Evolutionary conservation across 176 grass and related monocot species (phyloP).

Genomic region (Hsuehochloa calcarea): DNA sequence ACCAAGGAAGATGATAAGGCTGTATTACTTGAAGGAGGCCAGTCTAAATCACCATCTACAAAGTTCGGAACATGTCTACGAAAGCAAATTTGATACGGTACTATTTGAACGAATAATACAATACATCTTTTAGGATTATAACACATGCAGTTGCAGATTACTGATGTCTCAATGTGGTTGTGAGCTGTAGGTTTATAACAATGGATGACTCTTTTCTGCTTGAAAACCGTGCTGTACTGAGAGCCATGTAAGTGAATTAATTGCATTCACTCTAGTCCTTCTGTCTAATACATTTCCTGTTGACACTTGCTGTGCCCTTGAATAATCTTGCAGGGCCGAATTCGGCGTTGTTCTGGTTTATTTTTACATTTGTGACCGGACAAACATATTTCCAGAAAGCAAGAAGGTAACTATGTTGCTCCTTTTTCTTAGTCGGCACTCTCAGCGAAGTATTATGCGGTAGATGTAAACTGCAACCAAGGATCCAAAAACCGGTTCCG

Average conservation of each 20-base stretch:
- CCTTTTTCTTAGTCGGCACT: not conserved
- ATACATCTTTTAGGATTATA: constrained; percentile 3
- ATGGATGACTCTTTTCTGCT: constrained; percentile 81
- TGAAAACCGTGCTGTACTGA: constrained; percentile 69
- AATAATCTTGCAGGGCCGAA: constrained; percentile 64
- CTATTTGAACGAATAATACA: constrained; percentile 12
- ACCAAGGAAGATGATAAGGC: constrained; percentile 49
- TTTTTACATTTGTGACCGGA: constrained; percentile 89
- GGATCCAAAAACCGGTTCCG: no score
- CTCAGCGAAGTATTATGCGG: not conserved
- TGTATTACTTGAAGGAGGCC: constrained; percentile 61
- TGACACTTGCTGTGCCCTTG: not conserved
- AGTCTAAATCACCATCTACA: constrained; percentile 42
- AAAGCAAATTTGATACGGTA: constrained; percentile 51
- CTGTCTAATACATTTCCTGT: not conserved
- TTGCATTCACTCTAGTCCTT: constrained; percentile 12
- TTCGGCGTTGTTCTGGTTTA: constrained; percentile 63
- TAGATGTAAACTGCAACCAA: constrained; percentile 1
- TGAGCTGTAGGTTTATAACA: constrained; percentile 64
- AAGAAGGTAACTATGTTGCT: constrained; percentile 57
- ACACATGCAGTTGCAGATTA: not conserved
- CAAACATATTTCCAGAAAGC: constrained; percentile 73
- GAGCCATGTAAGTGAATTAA: constrained; percentile 67
- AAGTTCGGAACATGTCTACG: constrained; percentile 55
- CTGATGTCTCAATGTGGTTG: constrained; percentile 6